Base-by-base conservation (phyloP, 2,329 filamentous ascomycete species). In the Elsinoe australis region DNA sequence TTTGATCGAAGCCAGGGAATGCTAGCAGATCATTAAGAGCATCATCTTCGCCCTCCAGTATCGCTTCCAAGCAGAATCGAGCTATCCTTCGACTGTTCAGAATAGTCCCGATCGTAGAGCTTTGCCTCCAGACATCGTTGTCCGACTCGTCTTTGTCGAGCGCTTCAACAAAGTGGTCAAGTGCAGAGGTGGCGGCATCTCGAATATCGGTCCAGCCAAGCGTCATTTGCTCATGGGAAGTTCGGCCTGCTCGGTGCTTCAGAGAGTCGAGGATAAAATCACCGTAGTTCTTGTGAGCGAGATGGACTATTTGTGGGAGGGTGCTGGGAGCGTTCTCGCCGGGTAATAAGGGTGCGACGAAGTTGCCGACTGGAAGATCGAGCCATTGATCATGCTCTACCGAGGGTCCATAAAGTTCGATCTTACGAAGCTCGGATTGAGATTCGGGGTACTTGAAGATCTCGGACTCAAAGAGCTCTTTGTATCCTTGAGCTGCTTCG, bases 281-380 rank as follows among this genome's bases (percentile, higher is more conserved):
- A 33, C 88, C 92, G 67, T 90, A 82, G 58, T 96, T 98, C 66
- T 96, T 98, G 71, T 94, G 87, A 1, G 90, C 85, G 5, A 98
- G 76, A 59, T 95, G 95, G 15, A 96, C 74, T 8, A 94, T 88
- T 60, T 95, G 89, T 0, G 87, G 83, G 7, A 96, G 71, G 41
- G 83, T 90, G 60, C 84, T 92, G 12, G 83, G 86, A 2, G 81
- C 80, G 21, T 79, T 82, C 54, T 94, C 87, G 2, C 70, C 55
- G 7, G 56, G 51, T n/a, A 52, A 48, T 32, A 12, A 52, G 50
- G 19, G 52, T 60, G 47, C 79, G 76, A 15, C 70, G 59, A 1
- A 55, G 17, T 51, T 51, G 19, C 53, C 47, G 29, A 58, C 53
- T 18, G 52, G 52, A 49, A 59, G 59, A 15, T 58, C 53, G 12